Base-by-base conservation (phyloP, 2,329 filamentous ascomycete genomes). In the Ascocoryne sarcoides region DNA sequence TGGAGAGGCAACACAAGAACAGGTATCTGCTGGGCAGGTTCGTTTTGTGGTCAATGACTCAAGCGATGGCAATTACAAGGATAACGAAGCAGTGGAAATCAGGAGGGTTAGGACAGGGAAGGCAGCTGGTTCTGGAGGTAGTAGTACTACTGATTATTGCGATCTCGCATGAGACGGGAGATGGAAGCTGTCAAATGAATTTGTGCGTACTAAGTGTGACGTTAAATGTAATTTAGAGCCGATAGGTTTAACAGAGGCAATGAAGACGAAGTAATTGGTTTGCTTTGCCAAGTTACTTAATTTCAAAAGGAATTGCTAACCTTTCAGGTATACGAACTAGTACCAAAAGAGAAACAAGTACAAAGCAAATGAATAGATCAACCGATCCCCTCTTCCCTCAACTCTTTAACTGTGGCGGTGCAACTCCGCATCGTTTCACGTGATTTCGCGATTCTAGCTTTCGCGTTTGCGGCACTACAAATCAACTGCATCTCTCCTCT, bases 11-110 rank as follows among this genome's bases (percentile, higher is more conserved):
- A 28, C 35, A 16, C 40, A 46, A 10, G 40, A 42, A 20, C 32
- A 5, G n/a, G 21, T 20, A 14, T 12, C 10, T 3, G 37, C 19
- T 15, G 47, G 43, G 17, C 39, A 45, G 9, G 44, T 54, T 5
- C 32, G 43, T 3, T 50, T 54, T 46, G 42, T 44, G 29, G 28
- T 50, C 5, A 45, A 23, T 32, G 42, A 48, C 18, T 31, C 32
- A 10, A 41, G 30, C n/a, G 30, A 32, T 16, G n/a, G 30, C 15
- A 32, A 14, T 8, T 12, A 32, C 9, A 17, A 17, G 18, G 18
- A 32, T 32, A 17, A 32, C 30, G n/a, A 32, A 17, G 9, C 14
- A 32, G 10, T 4, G 30, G 4, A 32, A 14, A 32, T 32, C 30
- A 16, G 30, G 30, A 8, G 8, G n/a, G n/a, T n/a, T n/a, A n/a